phyloP scores from a whole-genome alignment of 1,284 basidiomycete species.

The Ustilago cynodontis region DNA sequence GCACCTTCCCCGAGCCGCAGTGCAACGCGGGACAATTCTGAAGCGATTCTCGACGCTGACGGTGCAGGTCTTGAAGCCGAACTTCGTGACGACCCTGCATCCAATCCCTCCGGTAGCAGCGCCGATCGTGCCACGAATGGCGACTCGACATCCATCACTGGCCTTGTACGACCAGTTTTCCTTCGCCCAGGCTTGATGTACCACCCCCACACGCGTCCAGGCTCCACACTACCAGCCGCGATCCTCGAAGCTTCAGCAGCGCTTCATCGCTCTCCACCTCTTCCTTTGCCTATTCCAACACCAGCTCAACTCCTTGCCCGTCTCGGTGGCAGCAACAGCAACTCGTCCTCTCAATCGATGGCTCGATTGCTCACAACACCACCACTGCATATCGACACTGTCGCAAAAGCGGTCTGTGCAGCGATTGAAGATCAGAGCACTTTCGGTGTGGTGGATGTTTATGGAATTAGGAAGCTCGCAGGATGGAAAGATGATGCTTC shows the following conservation, averaged over 20 bases:
- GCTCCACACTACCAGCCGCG: conserved; percentile 86
- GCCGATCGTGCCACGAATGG: background rate
- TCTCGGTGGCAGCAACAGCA: conserved; percentile 24
- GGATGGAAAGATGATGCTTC: conserved; percentile 56
- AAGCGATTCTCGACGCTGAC: conserved; percentile 42
- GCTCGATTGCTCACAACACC: conserved; percentile 82
- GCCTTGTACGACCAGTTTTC: conserved; percentile 41
- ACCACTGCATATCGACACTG: conserved; percentile 95
- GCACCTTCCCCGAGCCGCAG: conserved; percentile 79
- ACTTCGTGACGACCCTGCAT: conserved; percentile 26
- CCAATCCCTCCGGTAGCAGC: background rate
- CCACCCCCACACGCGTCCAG: conserved; percentile 89
- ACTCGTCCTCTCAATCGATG: conserved; percentile 74
- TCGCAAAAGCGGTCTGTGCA: conserved; percentile 83
- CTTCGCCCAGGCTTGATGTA: conserved; percentile 84
- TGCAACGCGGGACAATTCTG: background rate
- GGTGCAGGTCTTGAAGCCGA: conserved; percentile 49
- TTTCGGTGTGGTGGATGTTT: conserved; percentile 49
- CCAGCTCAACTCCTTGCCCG: conserved; percentile 66
- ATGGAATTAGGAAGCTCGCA: conserved; percentile 56
- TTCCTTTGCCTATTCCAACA: conserved; percentile 76
- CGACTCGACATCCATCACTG: background rate
- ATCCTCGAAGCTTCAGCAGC: conserved; percentile 77
- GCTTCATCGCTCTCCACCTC: conserved; percentile 47
- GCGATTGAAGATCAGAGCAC: conserved; percentile 71